phyloP scores from a whole-genome alignment of 306 rosid genomes.

The Lathyrus oleraceus region DNA sequence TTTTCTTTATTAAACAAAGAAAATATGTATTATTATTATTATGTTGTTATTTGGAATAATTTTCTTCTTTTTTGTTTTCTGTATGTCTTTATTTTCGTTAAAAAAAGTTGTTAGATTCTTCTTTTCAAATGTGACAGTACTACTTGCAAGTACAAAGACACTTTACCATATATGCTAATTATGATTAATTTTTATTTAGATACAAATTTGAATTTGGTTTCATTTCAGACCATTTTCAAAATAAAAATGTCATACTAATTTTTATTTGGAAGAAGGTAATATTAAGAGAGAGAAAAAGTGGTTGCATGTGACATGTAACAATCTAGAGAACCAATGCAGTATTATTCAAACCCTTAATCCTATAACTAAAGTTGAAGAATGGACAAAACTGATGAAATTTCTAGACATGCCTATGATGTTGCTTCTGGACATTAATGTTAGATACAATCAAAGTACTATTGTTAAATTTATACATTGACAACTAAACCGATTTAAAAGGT shows the following conservation, averaged over 20 bases:
- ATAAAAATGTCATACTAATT: background rate
- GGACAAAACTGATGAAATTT: background rate
- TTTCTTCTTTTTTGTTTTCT: slow-evolving; percentile 20
- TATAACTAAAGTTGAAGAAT: background rate
- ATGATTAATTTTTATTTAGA: too few species aligned
- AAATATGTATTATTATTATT: background rate
- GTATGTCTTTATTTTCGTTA: slow-evolving; percentile 18
- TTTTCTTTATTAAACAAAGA: background rate
- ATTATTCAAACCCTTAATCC: background rate
- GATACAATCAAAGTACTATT: background rate
- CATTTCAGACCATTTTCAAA: background rate
- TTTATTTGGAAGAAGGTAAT: background rate
- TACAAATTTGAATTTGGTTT: too few species aligned
- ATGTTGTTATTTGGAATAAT: slow-evolving; percentile 5
- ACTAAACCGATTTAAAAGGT: too few species aligned
- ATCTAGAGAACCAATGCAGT: background rate
- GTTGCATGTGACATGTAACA: background rate
- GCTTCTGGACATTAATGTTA: background rate
- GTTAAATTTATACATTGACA: too few species aligned
- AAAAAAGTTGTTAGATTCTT: slow-evolving; percentile 41
- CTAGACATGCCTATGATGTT: background rate
- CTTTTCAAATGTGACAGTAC: slow-evolving; percentile 36
- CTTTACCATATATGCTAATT: slow-evolving; percentile 20
- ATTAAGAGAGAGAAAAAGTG: background rate
- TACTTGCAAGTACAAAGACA: slow-evolving; percentile 43